These are phyloP conservation scores for Oemleria cerasiformis DNA, from an alignment of 306 rosid species.

Conservation along the genomic window DNA sequence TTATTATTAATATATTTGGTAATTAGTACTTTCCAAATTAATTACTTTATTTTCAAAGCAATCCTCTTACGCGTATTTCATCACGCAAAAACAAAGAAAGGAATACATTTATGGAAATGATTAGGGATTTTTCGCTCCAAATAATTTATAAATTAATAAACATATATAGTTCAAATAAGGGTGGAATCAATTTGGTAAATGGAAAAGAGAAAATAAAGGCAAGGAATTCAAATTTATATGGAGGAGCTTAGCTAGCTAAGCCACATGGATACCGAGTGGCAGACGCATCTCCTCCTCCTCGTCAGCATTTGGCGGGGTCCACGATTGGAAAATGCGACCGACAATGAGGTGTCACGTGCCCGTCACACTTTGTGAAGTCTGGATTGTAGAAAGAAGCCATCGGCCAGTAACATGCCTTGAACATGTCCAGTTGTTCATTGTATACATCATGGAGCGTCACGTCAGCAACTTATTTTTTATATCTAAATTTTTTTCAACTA, in stretches of 20 bases:
- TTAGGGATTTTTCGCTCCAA: too few relatives aligned
- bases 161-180: too few relatives aligned
- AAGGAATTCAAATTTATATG: not conserved
- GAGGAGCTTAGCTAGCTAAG: not conserved
- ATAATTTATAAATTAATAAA: too few relatives aligned
- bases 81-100: too few relatives aligned
- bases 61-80: not conserved
- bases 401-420: slow-evolving; percentile 10
- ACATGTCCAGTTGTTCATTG: not conserved
- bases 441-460: slow-evolving; percentile 9
- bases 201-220: not conserved
- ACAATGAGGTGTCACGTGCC: slow-evolving; percentile 22
- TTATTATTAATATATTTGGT: too few relatives aligned
- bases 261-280: slow-evolving; percentile 17
- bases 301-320: slow-evolving; percentile 25
- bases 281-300: not conserved
- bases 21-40: not conserved
- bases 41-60: not conserved
- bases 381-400: not conserved
- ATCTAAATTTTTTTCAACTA: not conserved
- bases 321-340: not conserved
- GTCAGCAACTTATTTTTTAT: not conserved
- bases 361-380: slow-evolving; percentile 5
- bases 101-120: too few relatives aligned
- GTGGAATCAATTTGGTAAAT: too few relatives aligned